Conservation (phyloP, 1,139 yeast genomes). For the Lodderomyces orthopsilosis region DNA sequence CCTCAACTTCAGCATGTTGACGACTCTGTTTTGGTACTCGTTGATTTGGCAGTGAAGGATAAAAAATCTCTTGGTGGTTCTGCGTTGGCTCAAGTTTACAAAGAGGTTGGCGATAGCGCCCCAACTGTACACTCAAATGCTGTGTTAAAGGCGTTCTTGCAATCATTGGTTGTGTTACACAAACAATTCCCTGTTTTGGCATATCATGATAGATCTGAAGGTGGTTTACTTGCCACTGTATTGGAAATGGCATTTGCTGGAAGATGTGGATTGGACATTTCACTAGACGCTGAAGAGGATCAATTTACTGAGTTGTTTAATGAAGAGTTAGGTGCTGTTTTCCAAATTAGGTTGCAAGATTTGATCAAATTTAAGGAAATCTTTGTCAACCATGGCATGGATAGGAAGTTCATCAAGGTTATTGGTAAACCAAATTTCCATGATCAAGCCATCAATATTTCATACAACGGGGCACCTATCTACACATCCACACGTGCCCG, state of each 20-base stretch:
- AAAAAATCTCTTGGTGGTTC: constrained; percentile 82
- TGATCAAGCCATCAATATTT: constrained; percentile 48
- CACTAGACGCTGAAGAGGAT: constrained; percentile 33
- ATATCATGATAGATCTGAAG: constrained; percentile 96
- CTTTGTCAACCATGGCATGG: constrained; percentile 57
- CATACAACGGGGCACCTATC: constrained; percentile 44
- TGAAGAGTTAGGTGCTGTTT: constrained; percentile 95
- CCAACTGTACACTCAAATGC: constrained; percentile 78
- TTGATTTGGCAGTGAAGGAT: constrained; percentile 68
- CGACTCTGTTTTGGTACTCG: constrained; percentile 68
- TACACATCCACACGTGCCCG: constrained; percentile 60
- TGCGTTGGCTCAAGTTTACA: constrained; percentile 90
- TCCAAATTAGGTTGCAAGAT: constrained; percentile 69
- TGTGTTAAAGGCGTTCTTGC: constrained; percentile 65
- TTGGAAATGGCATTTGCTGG: constrained; percentile 98
- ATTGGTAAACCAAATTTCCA: constrained; percentile 67
- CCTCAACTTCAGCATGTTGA: constrained; percentile 60
- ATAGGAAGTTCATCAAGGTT: constrained; percentile 49
- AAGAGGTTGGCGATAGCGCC: constrained; percentile 75
- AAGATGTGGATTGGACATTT: constrained; percentile 67
- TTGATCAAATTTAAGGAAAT: constrained; percentile 53
- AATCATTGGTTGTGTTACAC: constrained; percentile 70
- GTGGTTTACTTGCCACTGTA: constrained; percentile 85
- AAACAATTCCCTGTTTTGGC: constrained; percentile 67
- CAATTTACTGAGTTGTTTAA: constrained; percentile 64